phyloP scores from a whole-genome alignment of 169 alveolate species.

The Eimeria acervulina region DNA sequence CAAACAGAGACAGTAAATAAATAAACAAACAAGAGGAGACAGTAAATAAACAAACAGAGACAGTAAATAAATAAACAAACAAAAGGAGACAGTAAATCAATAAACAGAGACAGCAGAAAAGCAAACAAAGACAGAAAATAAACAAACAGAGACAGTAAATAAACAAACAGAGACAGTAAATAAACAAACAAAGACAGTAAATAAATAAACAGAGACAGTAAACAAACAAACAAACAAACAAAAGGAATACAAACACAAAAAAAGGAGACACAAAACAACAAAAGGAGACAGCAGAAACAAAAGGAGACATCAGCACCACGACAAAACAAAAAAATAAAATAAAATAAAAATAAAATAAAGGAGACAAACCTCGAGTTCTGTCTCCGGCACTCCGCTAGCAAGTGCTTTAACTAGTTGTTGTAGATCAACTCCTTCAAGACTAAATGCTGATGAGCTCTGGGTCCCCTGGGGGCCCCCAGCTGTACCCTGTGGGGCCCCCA shows the following conservation, averaged over 20 bases:
- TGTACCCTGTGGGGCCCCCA: slow-evolving; percentile 24
- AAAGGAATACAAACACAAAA: not conserved
- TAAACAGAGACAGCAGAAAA: not conserved
- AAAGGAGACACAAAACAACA: not conserved
- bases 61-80: too few species aligned
- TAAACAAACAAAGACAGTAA: too few species aligned
- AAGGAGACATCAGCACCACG: too few species aligned
- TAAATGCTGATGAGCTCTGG: not conserved
- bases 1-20: too few species aligned
- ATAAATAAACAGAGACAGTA: too few species aligned
- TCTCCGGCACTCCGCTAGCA: slow-evolving; percentile 42
- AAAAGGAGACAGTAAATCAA: not conserved
- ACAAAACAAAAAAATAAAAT: not conserved
- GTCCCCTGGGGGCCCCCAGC: slow-evolving; percentile 4
- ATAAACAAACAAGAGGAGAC: too few species aligned
- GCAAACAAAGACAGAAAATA: too few species aligned
- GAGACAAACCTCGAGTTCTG: slow-evolving; percentile 39
- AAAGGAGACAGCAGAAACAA: not conserved
- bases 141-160: too few species aligned
- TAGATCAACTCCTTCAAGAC: not conserved
- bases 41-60: too few species aligned
- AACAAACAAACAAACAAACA: not conserved
- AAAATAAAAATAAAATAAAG: not conserved
- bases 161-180: too few species aligned
- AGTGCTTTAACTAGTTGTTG: slow-evolving; percentile 81